Conservation (phyloP, 2,329 filamentous ascomycete species). For the Aspergillus cejpii region DNA sequence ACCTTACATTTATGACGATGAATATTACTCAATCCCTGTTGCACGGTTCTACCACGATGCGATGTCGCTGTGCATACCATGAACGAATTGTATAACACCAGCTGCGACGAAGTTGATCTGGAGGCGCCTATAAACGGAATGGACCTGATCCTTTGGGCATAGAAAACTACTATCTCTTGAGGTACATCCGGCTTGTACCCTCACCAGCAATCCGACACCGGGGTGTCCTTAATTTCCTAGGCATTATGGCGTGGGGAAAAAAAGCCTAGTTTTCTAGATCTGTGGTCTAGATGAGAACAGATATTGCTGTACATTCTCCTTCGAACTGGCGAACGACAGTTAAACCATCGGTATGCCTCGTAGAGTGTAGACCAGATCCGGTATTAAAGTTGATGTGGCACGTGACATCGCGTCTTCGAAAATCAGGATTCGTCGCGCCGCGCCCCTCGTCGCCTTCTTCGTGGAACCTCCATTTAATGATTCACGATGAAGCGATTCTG, state of each 20-base stretch:
- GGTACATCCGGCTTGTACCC: not conserved
- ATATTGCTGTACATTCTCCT: not conserved
- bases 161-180: too few relatives aligned
- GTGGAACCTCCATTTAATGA: not conserved
- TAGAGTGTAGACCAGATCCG: not conserved
- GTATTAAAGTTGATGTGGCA: constrained; percentile 3
- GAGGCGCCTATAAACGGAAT: not conserved
- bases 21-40: constrained; percentile 7
- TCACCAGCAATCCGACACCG: not conserved
- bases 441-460: constrained; percentile 13
- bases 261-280: not conserved
- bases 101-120: not conserved
- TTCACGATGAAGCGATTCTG: not conserved
- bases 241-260: not conserved
- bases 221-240: not conserved
- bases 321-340: not conserved
- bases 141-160: not conserved
- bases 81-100: not conserved
- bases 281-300: not conserved
- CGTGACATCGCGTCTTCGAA: constrained; percentile 20
- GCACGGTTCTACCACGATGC: constrained; percentile 4
- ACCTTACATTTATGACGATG: constrained; percentile 13
- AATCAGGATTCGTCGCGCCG: constrained; percentile 12
- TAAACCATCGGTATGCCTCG: not conserved
- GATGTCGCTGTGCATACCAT: constrained; percentile 6